Percentiles rank a stretch among this genome's conserved stretches.
phyloP scores from a whole-genome alignment of 164 flowering plant species.

The Aristolochia contorta region DNA sequence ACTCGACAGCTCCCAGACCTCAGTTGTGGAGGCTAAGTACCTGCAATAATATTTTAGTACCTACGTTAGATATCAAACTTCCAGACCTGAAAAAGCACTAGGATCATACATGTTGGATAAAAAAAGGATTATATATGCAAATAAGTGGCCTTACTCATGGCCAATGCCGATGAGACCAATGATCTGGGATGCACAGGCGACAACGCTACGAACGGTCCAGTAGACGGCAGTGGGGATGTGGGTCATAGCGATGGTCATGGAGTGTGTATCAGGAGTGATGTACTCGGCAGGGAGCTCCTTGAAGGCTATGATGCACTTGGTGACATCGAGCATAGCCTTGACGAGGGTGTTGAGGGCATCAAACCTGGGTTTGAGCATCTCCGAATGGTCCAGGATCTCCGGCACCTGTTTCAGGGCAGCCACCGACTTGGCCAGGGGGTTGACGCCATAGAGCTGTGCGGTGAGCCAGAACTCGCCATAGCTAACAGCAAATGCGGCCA shows the following conservation, averaged over 20 bases:
- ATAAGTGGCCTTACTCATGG: constrained; percentile 24
- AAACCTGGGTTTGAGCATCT: constrained; percentile 25
- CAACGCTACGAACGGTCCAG: constrained; percentile 42
- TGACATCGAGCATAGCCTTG: constrained; percentile 28
- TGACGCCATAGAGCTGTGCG: constrained; percentile 22
- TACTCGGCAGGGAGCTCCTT: constrained; percentile 33
- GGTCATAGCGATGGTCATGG: constrained; percentile 22
- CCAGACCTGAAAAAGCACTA: too few relatives aligned
- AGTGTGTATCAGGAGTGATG: constrained; percentile 25
- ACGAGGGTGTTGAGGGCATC: constrained; percentile 34
- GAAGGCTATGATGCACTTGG: constrained; percentile 36
- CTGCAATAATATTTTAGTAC: constrained; percentile 11
- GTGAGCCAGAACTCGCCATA: constrained; percentile 52
- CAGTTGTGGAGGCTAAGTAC: constrained; percentile 36
- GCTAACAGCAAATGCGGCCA: constrained; percentile 34
- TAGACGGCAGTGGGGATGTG: constrained; percentile 44
- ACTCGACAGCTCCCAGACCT: constrained; percentile 75
- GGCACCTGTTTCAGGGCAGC: constrained; percentile 42
- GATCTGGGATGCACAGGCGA: constrained; percentile 38
- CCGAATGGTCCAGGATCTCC: constrained; percentile 34
- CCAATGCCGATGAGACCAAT: constrained; percentile 25
- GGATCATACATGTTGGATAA: too few relatives aligned
- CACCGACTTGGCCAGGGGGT: constrained; percentile 38
- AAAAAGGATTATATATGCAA: too few relatives aligned
- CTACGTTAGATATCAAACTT: too few relatives aligned